Base-by-base conservation (phyloP, 2,329 filamentous ascomycete species). In the Ophiocordyceps australis region DNA sequence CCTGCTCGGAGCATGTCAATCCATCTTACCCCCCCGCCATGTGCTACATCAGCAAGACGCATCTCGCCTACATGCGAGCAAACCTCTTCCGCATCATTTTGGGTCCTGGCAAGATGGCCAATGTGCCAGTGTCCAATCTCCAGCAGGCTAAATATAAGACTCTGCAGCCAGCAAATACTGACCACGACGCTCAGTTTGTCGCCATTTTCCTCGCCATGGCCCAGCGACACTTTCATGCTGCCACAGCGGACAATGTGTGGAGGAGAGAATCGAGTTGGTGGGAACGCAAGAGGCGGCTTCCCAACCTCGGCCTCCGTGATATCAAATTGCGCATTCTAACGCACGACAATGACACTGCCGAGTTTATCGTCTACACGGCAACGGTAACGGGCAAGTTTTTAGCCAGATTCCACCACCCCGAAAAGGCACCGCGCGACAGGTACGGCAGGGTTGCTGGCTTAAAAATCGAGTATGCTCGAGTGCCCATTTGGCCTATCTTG, bases 201-300 rank as follows among this genome's bases (percentile, higher is more conserved):
- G 62, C 55, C 13, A 51, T 59, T 22, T 58, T 70, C 29, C 35
- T 72, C 9, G 58, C 60, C 24, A 63, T 71, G 58, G 66, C 66
- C 7, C 66, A 72, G 35, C 50, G 54, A 7, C 53, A 62, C 24
- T 64, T 63, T 29, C 68, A 70, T 37, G 34, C 32, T 8, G 18
- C 22, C 12, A 43, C 40, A 11, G 17, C 31, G 12, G 22, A 32
- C 10, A 34, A 34, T 1, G 30, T 31, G 8, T n/a, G n/a, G n/a
- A 35, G 37, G 15, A 38, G 37, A 27, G 39, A 42, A 9, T 41
- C 43, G 3, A 40, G 38, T 14, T 43, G 42, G 28, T 42, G 40
- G 1, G 23, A 31, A 4, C 33, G 27, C 5, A 30, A 33, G 16
- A 30, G 28, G 19, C 35, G 35, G 9, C 35, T 35, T 9, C 33